Evolutionary conservation across 805 yeast genomes (phyloP).

Genomic region (Candida alai): DNA sequence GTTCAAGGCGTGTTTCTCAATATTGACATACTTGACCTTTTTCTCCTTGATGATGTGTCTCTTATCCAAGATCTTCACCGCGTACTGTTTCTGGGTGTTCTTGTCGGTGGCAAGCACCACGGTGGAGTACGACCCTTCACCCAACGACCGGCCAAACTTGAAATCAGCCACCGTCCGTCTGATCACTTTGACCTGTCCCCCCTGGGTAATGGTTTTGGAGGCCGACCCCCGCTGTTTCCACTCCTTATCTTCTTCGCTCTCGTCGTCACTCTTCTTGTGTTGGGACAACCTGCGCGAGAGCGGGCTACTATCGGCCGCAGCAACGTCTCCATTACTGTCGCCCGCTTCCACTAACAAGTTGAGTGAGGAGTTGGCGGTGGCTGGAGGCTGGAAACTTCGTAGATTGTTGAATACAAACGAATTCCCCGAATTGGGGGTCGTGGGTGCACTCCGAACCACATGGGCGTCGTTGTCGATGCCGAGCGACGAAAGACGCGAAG

Average conservation of each 20-base stretch:
- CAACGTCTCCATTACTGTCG: conserved; percentile 5
- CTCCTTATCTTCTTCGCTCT: conserved; percentile 16
- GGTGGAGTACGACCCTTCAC: conserved; percentile 45
- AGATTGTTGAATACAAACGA: conserved; percentile 28
- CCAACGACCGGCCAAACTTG: conserved; percentile 38
- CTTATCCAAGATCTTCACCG: conserved; percentile 73
- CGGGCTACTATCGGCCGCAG: conserved; percentile 8
- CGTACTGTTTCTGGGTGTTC: conserved; percentile 56
- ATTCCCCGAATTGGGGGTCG: conserved; percentile 25
- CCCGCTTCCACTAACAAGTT: conserved; percentile 29
- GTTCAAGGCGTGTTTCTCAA: conserved; percentile 76
- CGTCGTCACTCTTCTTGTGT: too few species aligned
- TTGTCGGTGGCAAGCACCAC: conserved; percentile 47
- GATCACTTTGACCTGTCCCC: conserved; percentile 21
- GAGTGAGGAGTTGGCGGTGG: conserved; percentile 32
- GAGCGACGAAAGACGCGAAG: conserved; percentile 22
- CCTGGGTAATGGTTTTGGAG: conserved; percentile 16
- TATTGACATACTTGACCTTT: conserved; percentile 79
- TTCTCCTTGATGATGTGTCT: conserved; percentile 76
- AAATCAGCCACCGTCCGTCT: conserved; percentile 39
- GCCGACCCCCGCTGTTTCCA: conserved; percentile 39
- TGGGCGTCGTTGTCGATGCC: conserved; percentile 13
- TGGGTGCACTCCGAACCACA: conserved; percentile 23
- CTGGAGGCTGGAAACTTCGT: conserved; percentile 15
- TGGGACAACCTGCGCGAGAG: conserved; percentile 7